These are phyloP conservation scores for Microbotryum saponariae DNA, from an alignment of 1,284 basidiomycete species.

Conservation along the genomic window DNA sequence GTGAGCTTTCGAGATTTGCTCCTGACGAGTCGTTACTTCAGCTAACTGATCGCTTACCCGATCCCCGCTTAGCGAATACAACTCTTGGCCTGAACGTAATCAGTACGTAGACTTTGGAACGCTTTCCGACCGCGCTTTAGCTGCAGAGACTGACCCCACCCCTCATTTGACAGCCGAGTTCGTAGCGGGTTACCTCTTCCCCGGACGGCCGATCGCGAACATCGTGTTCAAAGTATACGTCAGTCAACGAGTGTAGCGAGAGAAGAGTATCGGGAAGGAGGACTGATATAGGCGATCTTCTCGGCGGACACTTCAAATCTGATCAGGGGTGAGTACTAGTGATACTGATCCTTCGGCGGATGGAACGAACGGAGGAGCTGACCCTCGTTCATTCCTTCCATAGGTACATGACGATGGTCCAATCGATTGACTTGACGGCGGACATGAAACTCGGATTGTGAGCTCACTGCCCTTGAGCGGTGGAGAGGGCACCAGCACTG, in stretches of 20 bases:
- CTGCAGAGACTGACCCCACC: too few species aligned
- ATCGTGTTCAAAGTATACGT: constrained; percentile 15
- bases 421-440: constrained; percentile 37
- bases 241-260: background rate
- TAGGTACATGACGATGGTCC: constrained; percentile 40
- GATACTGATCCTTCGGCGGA: too few species aligned
- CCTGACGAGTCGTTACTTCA: background rate
- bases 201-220: constrained; percentile 41
- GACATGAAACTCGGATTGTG: constrained; percentile 43
- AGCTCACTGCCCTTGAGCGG: constrained; percentile 15
- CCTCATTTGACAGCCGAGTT: constrained; percentile 33
- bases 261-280: background rate
- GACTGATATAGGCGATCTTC: background rate
- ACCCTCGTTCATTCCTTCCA: background rate
- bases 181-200: constrained; percentile 43
- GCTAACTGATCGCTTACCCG: constrained; percentile 8
- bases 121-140: background rate
- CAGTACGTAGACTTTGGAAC: constrained; percentile 4
- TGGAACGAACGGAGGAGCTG: background rate
- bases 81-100: constrained; percentile 41
- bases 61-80: constrained; percentile 23
- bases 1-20: background rate
- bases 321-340: constrained; percentile 7
- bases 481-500: constrained; percentile 12
- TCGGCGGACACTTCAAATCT: background rate